Base-by-base conservation (phyloP, 2,329 filamentous ascomycete genomes). In the Fusarium robinianum region DNA sequence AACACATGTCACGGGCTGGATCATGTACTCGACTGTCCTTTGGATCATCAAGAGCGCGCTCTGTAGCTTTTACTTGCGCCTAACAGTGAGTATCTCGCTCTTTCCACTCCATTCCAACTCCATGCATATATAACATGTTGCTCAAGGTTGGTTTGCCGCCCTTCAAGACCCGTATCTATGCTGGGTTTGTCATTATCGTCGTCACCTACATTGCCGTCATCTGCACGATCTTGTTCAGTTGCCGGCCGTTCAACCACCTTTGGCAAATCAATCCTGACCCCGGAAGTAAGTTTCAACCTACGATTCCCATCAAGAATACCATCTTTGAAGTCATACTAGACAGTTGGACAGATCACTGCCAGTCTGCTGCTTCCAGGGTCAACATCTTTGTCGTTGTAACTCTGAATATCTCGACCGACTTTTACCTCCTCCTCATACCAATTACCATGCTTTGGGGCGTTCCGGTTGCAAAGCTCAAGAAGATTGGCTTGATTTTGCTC, bases 41-140 rank as follows among this genome's bases (percentile, higher is more conserved):
- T 80, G 77, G 77, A 53, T 71, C 8, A 51, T 79, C 41, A 80
- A 80, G 57, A 61, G 67, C 0, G 77, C 75, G 48, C 73, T 78
- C 71, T 67, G 71, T 8, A 63, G 75, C 19, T 79, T 76, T 52
- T 79, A 78, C 55, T 62, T 68, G 6, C 67, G 76, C 33, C 61
- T 80, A 15, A 77, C 73, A 61, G 51, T 75, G 53, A 23, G 62
- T 46, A 12, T n/a, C n/a, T n/a, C n/a, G 8, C 11, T 19, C 22
- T 12, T n/a, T 21, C 11, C 30, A 15, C 15, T 33, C 6, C 17
- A n/a, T 18, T n/a, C 14, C 12, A 21, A 12, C 19, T 16, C 17
- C 18, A 11, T 8, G n/a, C 8, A 8, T 21, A n/a, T 18, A 17
- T 33, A 19, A 33, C 17, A 14, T 21, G 18, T 21, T 14, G n/a